Conservation (phyloP, 352 stramenopile species). For the Aphanomyces cochlioides region DNA sequence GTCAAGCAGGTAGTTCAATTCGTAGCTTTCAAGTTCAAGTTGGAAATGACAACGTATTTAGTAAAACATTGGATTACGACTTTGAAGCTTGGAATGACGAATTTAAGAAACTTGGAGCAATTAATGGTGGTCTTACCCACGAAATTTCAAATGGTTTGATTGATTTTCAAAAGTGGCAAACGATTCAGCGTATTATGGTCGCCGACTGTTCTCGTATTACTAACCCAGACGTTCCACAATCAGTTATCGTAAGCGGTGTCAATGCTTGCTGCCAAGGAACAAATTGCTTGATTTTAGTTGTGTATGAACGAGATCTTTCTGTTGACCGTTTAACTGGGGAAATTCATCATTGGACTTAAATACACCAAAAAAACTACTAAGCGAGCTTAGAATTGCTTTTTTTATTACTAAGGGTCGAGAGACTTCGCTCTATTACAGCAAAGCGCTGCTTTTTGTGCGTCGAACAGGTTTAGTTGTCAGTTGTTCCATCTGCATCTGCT, state of each 20-base stretch:
- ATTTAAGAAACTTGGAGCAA: constrained; percentile 30
- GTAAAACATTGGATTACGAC: constrained; percentile 33
- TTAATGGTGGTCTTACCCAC: constrained; percentile 34
- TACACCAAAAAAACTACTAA: background rate
- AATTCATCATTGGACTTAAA: background rate
- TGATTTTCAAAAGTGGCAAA: constrained; percentile 29
- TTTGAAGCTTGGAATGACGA: constrained; percentile 32
- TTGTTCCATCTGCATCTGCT: background rate
- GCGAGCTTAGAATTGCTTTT: background rate
- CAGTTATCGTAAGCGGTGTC: background rate
- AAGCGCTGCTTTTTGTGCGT: background rate
- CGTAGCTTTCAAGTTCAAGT: constrained; percentile 34
- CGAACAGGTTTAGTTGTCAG: no score
- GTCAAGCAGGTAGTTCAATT: constrained; percentile 28
- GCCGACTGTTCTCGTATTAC: constrained; percentile 31
- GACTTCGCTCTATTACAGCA: no score
- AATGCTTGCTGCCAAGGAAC: constrained; percentile 24
- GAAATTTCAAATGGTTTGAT: constrained; percentile 33
- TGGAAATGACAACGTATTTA: constrained; percentile 37
- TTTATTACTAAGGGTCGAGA: no score
- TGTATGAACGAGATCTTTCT: constrained; percentile 1
- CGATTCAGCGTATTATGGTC: constrained; percentile 26
- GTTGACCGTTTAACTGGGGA: constrained; percentile 26
- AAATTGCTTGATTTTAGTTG: constrained; percentile 5
- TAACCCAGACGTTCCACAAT: constrained; percentile 6